These are phyloP conservation scores for Globisporangium barbulae DNA, from an alignment of 352 stramenopile species.

Conservation along the genomic window DNA sequence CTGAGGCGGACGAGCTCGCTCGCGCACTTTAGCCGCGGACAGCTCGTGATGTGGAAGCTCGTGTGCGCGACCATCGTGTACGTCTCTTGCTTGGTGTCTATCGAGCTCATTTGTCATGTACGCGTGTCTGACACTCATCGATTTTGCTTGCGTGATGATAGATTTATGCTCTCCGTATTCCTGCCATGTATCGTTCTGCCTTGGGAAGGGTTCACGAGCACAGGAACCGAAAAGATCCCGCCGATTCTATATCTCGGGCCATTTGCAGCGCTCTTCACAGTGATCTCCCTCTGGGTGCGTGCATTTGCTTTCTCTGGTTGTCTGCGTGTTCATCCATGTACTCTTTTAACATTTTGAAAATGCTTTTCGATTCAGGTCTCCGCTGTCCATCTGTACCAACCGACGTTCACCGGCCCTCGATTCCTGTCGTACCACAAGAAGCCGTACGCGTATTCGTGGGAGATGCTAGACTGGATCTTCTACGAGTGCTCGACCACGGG, in stretches of 20 bases:
- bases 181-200: slow-evolving; percentile 43
- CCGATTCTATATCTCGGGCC: slow-evolving; percentile 42
- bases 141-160: slow-evolving; percentile 12
- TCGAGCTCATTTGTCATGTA: slow-evolving; percentile 1
- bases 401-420: slow-evolving; percentile 52
- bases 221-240: slow-evolving; percentile 51
- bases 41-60: slow-evolving; percentile 63
- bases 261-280: slow-evolving; percentile 41
- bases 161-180: slow-evolving; percentile 52
- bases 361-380: slow-evolving; percentile 25
- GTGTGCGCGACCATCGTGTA: slow-evolving; percentile 51
- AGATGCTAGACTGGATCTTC: slow-evolving; percentile 67
- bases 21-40: slow-evolving; percentile 42
- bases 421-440: slow-evolving; percentile 52
- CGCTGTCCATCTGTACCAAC: slow-evolving; percentile 52
- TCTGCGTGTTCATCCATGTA: background rate
- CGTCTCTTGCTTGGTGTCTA: slow-evolving; percentile 7
- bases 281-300: slow-evolving; percentile 53
- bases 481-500: slow-evolving; percentile 52
- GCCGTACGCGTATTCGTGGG: slow-evolving; percentile 51
- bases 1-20: slow-evolving; percentile 37
- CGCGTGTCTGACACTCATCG: background rate
- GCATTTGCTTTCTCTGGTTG: background rate
- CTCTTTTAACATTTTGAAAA: background rate
- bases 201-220: slow-evolving; percentile 41